Evolutionary conservation across 2,329 filamentous ascomycete species (phyloP).

Genomic region (Trichoderma citrinoviride): DNA sequence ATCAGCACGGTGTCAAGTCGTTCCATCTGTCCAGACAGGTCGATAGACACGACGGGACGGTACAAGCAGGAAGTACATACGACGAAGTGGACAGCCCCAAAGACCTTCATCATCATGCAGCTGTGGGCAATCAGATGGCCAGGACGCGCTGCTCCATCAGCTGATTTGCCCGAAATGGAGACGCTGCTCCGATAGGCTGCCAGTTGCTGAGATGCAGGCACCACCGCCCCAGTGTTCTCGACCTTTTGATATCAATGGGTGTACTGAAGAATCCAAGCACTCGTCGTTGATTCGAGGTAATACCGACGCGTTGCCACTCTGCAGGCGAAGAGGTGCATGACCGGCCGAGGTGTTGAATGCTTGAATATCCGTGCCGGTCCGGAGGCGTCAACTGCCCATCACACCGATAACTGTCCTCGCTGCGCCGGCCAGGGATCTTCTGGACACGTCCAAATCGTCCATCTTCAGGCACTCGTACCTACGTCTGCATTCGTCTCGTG

Average conservation of each 20-base stretch:
- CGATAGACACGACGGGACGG: neutral
- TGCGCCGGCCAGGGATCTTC: neutral
- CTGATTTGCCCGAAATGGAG: neutral
- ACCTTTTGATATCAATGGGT: neutral
- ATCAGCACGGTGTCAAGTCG: neutral
- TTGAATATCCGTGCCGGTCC: neutral
- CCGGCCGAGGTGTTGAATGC: neutral
- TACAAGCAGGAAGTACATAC: too few relatives aligned
- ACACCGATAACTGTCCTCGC: neutral
- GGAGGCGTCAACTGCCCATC: neutral
- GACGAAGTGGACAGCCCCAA: too few relatives aligned
- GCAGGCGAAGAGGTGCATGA: neutral
- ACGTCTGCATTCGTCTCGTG: neutral
- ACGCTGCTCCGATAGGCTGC: neutral
- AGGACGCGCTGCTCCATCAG: neutral
- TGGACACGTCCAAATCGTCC: neutral
- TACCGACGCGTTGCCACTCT: neutral
- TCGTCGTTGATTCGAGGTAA: neutral
- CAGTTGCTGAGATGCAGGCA: constrained; percentile 8
- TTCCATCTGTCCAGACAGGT: neutral
- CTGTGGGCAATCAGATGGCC: neutral
- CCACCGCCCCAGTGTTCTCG: neutral
- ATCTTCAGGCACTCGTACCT: too few relatives aligned
- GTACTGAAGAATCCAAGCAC: neutral
- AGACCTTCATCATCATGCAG: neutral